Percentiles rank a stretch among this genome's conserved stretches.
phyloP scores from a whole-genome alignment of 2,329 filamentous ascomycete genomes.

The Fusarium coicis region DNA sequence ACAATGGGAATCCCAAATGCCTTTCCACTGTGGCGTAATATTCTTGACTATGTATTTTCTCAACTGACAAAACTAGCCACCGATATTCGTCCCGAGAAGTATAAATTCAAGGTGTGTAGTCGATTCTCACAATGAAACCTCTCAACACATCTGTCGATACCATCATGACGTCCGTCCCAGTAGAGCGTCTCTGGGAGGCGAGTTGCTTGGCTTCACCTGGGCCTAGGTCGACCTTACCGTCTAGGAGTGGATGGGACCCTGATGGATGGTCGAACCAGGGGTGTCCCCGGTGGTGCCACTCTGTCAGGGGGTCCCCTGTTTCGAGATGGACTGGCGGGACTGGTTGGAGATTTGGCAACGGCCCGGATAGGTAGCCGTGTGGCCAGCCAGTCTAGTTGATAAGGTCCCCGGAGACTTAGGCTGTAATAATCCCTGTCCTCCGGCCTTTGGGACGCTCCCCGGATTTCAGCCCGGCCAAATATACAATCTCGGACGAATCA shows the following conservation, averaged over 20 bases:
- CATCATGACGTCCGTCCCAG: constrained; percentile 44
- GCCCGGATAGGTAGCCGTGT: constrained; percentile 52
- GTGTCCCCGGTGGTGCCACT: background rate
- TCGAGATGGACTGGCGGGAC: constrained; percentile 31
- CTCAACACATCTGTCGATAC: constrained; percentile 26
- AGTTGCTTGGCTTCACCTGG: constrained; percentile 40
- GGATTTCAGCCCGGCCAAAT: constrained; percentile 47
- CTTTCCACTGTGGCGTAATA: background rate
- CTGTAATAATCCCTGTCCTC: constrained; percentile 42
- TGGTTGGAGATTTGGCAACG: constrained; percentile 47
- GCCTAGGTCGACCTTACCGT: constrained; percentile 7
- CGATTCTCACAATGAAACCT: constrained; percentile 31
- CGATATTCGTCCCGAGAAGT: constrained; percentile 9
- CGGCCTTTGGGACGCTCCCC: constrained; percentile 47
- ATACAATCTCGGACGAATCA: constrained; percentile 36
- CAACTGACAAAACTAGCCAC: background rate
- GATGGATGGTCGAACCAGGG: constrained; percentile 36
- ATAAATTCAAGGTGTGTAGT: constrained; percentile 25
- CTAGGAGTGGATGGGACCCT: constrained; percentile 38
- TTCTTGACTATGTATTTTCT: background rate
- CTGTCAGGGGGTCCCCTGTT: constrained; percentile 26
- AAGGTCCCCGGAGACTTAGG: constrained; percentile 44
- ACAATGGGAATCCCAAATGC: background rate
- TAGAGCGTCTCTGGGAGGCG: constrained; percentile 40
- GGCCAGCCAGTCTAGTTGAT: constrained; percentile 46